Evolutionary conservation across 805 yeast species (phyloP), one percentile per base, ranked within the genome.

Genomic region (Yamadazyma sp.): DNA sequence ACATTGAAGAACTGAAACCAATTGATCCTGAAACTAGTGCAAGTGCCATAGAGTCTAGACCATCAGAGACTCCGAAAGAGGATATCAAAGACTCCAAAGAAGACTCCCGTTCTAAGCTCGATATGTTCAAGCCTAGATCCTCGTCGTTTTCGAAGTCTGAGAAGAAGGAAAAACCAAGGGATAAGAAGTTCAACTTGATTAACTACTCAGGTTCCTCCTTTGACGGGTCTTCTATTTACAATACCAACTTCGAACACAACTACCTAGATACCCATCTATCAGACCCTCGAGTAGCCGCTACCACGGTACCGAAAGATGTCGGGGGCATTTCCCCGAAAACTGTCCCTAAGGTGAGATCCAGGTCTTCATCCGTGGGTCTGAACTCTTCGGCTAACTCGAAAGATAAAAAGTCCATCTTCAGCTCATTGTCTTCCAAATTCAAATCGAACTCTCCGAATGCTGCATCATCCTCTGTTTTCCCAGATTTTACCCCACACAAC

Each of bases 371-470:
- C 6, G 37, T 37, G 9, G 34, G 45, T 10, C 38, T 43, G 18
- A 42, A 38, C 22, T 40, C 54, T 30, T 45, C 58, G 8, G 29
- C 46, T 9, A 40, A 56, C 2, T 48, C 53, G 6, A 40, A 36
- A 9, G 48, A 47, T 27, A 54, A 48, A 18, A 50, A 59, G 32
- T 56, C 67, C 3, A 32, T 68, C 4, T 65, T 68, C 47, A 57
- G 67, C 38, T 63, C 71, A 10, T 33, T 68, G 11, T 66, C 72
- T 3, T 60, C 70, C 7, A 67, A 67, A 39, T 67, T 67, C 46
- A 65, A 64, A 40, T 54, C 59, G 5, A 28, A 22, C 33, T 17
- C 46, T 12, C 27, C 46, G n/a, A 24, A 14, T 21, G 26, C 41
- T 19, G 22, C 39, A 7, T 17, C 40, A 25, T n/a, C 40, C 21